Evolutionary conservation across 495 filamentous ascomycete species (phyloP), one percentile per base, ranked within the genome.

Genomic region (Penicillium verhagenii): DNA sequence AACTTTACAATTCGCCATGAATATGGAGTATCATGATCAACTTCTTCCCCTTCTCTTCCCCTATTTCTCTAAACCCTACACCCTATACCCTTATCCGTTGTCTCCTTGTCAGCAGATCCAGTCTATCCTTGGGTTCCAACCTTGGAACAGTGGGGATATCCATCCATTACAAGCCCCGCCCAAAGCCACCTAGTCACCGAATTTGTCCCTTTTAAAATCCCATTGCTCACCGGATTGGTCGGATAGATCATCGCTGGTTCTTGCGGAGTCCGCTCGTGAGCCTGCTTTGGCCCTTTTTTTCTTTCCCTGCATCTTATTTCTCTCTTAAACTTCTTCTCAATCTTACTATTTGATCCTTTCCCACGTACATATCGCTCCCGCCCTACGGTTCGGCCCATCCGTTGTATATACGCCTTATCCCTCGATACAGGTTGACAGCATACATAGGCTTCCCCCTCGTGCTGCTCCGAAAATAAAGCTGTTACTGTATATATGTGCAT

Each of bases 161-260:
- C 43, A 60, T 60, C 58, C 58, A 37, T 44, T 33, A 20, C 21
- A 56, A 60, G 39, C 58, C 58, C 58, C 58, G 53, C 58, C 53
- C 43, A 43, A 45, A 23, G 35, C n/a, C 35, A 26, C 42, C 42
- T n/a, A 47, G 31, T 18, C 16, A 24, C 42, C 10, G n/a, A 25
- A 26, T 11, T 47, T 16, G 14, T 11, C 33, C 6, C n/a, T n/a
- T n/a, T n/a, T 33, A 16, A 43, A 24, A 25, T 25, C 18, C 31
- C 14, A 33, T 38, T 37, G 21, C 20, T 24, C 38, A 6, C 33
- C 52, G 52, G 52, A 47, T 47, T 47, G 38, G 38, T 20, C 35
- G 42, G 42, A 21, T 42, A 18, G 16, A 8, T 43, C 19, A 43
- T 45, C 23, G 21, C 26, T 45, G 42, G 42, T 26, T 45, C 42